phyloP scores from a whole-genome alignment of 2,329 filamentous ascomycete genomes.

The Pseudocercospora pini-densiflorae region DNA sequence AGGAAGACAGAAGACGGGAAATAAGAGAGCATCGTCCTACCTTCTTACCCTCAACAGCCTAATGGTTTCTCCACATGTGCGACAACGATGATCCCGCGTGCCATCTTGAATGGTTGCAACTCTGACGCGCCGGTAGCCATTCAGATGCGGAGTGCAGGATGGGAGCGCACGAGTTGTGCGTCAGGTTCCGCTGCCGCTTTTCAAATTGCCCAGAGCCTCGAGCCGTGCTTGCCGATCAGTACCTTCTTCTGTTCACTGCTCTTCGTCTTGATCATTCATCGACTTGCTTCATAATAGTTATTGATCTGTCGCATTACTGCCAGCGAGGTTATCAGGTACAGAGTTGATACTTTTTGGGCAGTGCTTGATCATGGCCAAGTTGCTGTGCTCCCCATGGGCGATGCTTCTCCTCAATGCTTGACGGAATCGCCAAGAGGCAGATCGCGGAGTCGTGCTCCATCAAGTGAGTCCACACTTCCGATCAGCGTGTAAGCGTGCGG shows the following conservation, averaged over 20 bases:
- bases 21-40: not conserved
- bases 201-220: not conserved
- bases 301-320: not conserved
- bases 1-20: not conserved
- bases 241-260: not conserved
- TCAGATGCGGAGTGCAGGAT: not conserved
- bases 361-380: not conserved
- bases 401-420: not conserved
- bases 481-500: not conserved
- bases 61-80: not conserved
- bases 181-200: no score
- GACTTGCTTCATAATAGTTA: not conserved
- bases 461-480: not conserved
- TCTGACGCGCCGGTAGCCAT: not conserved
- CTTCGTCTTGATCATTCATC: not conserved
- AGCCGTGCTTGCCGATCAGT: not conserved
- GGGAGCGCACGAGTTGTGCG: not conserved
- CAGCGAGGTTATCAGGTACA: not conserved
- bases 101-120: not conserved
- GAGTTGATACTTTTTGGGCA: not conserved
- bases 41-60: not conserved
- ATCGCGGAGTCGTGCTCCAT: not conserved
- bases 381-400: not conserved
- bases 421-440: not conserved
- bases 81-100: conserved; percentile 3